These are phyloP conservation scores for Morella rubra DNA, from an alignment of 306 rosid genomes.

Conservation along the genomic window DNA sequence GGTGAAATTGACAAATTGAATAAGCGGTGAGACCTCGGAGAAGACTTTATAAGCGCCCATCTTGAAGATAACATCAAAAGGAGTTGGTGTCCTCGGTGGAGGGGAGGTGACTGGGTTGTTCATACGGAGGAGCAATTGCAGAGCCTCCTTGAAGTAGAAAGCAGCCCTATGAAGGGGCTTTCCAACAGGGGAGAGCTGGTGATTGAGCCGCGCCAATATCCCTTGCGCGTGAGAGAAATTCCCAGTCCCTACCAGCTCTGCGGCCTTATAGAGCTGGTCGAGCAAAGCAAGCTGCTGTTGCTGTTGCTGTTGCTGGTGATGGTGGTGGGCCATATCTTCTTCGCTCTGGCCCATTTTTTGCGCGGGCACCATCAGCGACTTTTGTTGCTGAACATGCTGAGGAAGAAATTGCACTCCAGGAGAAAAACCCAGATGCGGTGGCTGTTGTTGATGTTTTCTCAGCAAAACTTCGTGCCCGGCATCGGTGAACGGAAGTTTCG, in stretches of 20 bases:
- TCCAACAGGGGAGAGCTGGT: slow-evolving; percentile 87
- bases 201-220: slow-evolving; percentile 99
- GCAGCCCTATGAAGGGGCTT: slow-evolving; percentile 98
- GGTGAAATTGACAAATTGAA: slow-evolving; percentile 86
- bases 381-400: slow-evolving; percentile 61
- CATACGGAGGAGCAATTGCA: slow-evolving; percentile 53
- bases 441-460: slow-evolving; percentile 48
- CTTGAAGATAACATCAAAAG: slow-evolving; percentile 60
- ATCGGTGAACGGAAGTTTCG: slow-evolving; percentile 43
- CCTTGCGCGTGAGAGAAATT: slow-evolving; percentile 96
- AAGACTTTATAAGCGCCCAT: slow-evolving; percentile 85
- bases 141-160: slow-evolving; percentile 85
- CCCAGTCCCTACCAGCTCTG: slow-evolving; percentile 78
- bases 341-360: slow-evolving; percentile 51
- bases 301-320: slow-evolving; percentile 19
- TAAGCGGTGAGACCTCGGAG: slow-evolving; percentile 85
- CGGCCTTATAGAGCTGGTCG: slow-evolving; percentile 79
- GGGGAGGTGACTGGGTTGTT: slow-evolving; percentile 35
- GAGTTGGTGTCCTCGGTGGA: slow-evolving; percentile 18
- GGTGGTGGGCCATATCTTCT: slow-evolving; percentile 45
- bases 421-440: slow-evolving; percentile 40
- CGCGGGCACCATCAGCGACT: slow-evolving; percentile 47
- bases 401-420: slow-evolving; percentile 51
- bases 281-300: slow-evolving; percentile 55
- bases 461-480: slow-evolving; percentile 51